These are phyloP conservation scores for Plectranthus barbatus DNA, from an alignment of 257 asterid genomes.

Conservation along the genomic window DNA sequence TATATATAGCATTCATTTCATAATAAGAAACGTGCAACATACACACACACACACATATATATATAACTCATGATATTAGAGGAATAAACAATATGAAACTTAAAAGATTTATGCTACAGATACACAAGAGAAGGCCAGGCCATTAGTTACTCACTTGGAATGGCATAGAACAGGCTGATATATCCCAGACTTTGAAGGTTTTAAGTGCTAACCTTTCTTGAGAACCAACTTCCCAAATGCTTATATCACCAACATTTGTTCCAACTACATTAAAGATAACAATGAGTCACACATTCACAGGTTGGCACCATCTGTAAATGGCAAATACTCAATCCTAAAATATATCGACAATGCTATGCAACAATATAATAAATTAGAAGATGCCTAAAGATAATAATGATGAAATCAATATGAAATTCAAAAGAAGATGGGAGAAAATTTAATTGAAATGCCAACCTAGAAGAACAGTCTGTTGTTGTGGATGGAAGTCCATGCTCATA, in stretches of 20 bases:
- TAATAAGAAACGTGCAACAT: background rate
- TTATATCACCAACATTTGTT: constrained; percentile 94
- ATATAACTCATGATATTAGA: background rate
- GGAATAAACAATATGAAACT: background rate
- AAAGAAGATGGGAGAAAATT: background rate
- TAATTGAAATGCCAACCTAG: constrained; percentile 43
- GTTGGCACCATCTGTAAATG: constrained; percentile 3
- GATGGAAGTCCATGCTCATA: constrained; percentile 99
- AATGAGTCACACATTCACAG: background rate
- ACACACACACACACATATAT: too few relatives aligned
- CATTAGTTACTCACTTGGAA: constrained; percentile 58
- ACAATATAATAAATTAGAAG: background rate
- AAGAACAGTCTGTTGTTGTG: constrained; percentile 91
- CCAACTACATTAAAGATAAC: constrained; percentile 54
- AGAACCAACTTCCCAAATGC: constrained; percentile 97
- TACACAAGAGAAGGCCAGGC: constrained; percentile 10
- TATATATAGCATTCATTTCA: background rate
- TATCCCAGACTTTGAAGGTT: constrained; percentile 82
- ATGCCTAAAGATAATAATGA: background rate
- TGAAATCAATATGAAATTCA: background rate
- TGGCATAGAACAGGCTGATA: constrained; percentile 78
- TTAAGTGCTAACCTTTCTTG: constrained; percentile 85
- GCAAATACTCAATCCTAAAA: constrained; percentile 2
- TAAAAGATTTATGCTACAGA: background rate
- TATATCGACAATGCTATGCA: background rate